phyloP scores from a whole-genome alignment of 2,329 filamentous ascomycete species.

The Tolypocladium sp. region DNA sequence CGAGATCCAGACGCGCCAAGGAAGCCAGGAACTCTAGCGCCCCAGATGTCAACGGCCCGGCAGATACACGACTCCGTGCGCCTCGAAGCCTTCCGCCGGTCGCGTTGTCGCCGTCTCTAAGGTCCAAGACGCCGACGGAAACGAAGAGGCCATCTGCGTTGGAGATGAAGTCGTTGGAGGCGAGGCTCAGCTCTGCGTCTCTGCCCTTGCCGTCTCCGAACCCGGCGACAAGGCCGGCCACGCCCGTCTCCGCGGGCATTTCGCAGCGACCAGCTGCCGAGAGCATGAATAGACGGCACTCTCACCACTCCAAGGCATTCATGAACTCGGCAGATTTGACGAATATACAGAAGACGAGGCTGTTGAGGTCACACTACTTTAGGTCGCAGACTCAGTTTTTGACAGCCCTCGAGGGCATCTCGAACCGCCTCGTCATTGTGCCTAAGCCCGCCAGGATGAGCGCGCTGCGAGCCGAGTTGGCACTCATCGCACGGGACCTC shows the following conservation, averaged over 20 bases:
- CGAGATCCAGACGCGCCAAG: conserved; percentile 39
- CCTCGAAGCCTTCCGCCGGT: conserved; percentile 13
- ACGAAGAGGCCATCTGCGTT: conserved; percentile 38
- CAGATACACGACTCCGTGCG: conserved; percentile 15
- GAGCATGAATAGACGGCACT: conserved; percentile 46
- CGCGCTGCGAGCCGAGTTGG: conserved; percentile 71
- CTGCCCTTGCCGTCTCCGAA: conserved; percentile 53
- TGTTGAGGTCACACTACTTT: conserved; percentile 75
- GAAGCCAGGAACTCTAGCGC: conserved; percentile 37
- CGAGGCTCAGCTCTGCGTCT: conserved; percentile 58
- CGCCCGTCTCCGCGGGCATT: conserved; percentile 48
- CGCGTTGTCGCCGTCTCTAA: conserved; percentile 11
- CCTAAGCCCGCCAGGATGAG: conserved; percentile 75
- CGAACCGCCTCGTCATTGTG: conserved; percentile 72
- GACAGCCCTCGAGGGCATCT: conserved; percentile 73
- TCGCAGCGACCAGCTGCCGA: conserved; percentile 33
- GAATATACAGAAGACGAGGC: conserved; percentile 56
- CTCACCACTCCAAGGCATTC: conserved; percentile 48
- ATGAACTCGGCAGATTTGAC: conserved; percentile 55
- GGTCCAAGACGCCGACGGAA: conserved; percentile 20
- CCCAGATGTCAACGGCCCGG: conserved; percentile 25
- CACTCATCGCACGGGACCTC: conserved; percentile 70
- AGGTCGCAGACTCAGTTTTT: conserved; percentile 73
- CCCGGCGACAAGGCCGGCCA: conserved; percentile 41
- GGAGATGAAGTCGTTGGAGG: conserved; percentile 45